Evolutionary conservation across 75 land plant species (phyloP), one percentile per base, ranked within the genome.

Genomic region (Cunninghamia lanceolata): DNA sequence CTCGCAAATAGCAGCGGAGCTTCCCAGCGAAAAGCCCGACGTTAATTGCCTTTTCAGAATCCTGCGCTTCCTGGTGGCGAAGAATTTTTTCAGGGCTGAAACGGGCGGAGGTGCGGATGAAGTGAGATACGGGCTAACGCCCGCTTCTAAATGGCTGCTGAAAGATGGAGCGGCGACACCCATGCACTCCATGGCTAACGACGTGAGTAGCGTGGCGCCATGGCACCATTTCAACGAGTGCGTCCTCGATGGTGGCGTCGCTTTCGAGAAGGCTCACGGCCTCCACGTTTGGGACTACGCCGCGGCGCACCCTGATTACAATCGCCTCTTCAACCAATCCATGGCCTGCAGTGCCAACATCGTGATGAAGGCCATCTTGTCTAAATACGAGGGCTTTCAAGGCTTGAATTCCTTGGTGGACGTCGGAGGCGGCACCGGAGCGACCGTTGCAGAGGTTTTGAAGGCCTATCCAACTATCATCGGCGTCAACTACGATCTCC

Each of bases 61-160:
- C 53, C 91, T 95, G 94, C 89, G 94, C 36, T 28, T 92, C 10
- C 85, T 93, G 19, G 89, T 85, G 15, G 89, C 88, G 45, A 56
- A 63, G 10, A 90, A 92, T 40, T 86, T 56, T 56, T 56, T 56
- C 63, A 56, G 63, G 63, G 63, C 16, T 17, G 21, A 19, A 1
- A 56, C 16, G 63, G 15, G 63, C 16, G 16, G 25, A 17, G 63
- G 46, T 0, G 7, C 7, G 46, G 0, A 5, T 43, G 46, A 43
- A 43, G 46, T 43, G 46, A 43, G 46, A 16, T 56, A 56, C 63
- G 63, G 63, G 21, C 63, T 56, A 19, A 56, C 25, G 63, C 21
- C 63, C 4, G 63, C 4, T 15, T 56, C 63, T 15, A 56, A 56
- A 4, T 56, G 63, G 63, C 3, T 56, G 63, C 21, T 56, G 21